A percentile compares a stretch with the other conserved stretches of the same genome.
phyloP scores from a whole-genome alignment of 164 flowering plant genomes.

The Malania oleifera region DNA sequence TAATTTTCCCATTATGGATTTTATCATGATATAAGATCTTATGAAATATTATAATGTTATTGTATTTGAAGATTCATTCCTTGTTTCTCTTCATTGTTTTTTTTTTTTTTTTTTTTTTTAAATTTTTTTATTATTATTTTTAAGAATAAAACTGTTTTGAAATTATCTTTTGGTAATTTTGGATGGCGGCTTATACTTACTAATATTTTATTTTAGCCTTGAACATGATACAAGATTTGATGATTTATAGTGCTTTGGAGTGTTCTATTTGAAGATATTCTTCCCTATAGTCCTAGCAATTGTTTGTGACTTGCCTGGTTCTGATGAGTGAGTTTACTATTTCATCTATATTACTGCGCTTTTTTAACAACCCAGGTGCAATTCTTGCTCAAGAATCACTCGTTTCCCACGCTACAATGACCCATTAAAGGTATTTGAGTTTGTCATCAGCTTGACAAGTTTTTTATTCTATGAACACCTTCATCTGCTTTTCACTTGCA shows the following conservation, averaged over 20 bases:
- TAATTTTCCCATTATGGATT: too few species aligned
- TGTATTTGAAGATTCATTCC: too few species aligned
- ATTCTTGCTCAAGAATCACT: conserved; percentile 50
- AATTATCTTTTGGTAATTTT: too few species aligned
- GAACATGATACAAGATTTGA: not conserved
- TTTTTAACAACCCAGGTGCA: conserved; percentile 49
- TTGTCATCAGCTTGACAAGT: conserved; percentile 5
- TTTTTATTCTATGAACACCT: conserved; percentile 4
- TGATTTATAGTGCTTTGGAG: too few species aligned
- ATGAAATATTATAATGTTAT: not conserved
- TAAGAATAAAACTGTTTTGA: too few species aligned
- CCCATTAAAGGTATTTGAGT: conserved; percentile 66
- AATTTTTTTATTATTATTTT: too few species aligned
- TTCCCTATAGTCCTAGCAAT: not conserved
- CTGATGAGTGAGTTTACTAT: not conserved
- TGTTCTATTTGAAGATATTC: not conserved
- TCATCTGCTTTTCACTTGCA: conserved; percentile 22
- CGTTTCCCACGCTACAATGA: conserved; percentile 97
- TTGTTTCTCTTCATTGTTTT: too few species aligned
- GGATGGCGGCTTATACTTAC: too few species aligned
- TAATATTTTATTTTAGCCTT: too few species aligned
- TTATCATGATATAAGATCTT: not conserved
- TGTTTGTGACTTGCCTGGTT: not conserved
- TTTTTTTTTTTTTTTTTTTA: not conserved
- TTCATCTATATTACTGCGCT: not conserved